phyloP scores from a whole-genome alignment of 768 basidiomycete species.

The Suillus variegatus region DNA sequence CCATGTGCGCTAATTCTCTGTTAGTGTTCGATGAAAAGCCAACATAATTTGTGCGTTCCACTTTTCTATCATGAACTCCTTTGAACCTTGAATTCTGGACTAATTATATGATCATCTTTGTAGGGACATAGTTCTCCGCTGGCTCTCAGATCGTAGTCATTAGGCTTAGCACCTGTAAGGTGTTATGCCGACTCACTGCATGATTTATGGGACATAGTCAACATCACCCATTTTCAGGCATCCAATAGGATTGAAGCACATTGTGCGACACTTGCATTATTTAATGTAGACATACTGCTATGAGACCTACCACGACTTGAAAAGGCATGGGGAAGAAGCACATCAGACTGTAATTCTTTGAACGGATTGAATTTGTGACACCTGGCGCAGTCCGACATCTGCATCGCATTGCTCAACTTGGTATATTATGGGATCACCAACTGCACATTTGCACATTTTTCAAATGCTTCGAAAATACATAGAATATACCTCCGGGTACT shows the following conservation, averaged over 20 bases:
- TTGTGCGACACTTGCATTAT: neutral
- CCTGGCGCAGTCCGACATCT: neutral
- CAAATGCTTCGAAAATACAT: too few species aligned
- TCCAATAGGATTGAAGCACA: neutral
- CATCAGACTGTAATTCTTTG: neutral
- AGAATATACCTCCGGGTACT: too few species aligned
- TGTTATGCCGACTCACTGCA: slow-evolving; percentile 6
- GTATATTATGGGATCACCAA: neutral
- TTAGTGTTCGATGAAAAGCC: slow-evolving; percentile 95
- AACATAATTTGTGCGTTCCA: slow-evolving; percentile 79
- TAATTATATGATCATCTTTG: neutral
- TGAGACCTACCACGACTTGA: neutral
- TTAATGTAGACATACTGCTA: neutral
- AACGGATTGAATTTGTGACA: neutral
- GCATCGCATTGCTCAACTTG: neutral
- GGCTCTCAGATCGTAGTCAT: slow-evolving; percentile 79
- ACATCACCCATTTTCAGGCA: neutral
- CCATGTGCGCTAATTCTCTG: slow-evolving; percentile 7
- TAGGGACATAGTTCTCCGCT: slow-evolving; percentile 86
- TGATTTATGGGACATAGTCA: neutral
- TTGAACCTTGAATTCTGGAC: neutral
- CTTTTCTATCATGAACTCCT: neutral
- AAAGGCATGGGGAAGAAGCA: neutral
- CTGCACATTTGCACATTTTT: neutral
- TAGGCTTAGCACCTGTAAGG: slow-evolving; percentile 25